Evolutionary conservation across 345 rosid species (phyloP), one percentile per base, ranked within the genome.

Genomic region (Populus davidiana): DNA sequence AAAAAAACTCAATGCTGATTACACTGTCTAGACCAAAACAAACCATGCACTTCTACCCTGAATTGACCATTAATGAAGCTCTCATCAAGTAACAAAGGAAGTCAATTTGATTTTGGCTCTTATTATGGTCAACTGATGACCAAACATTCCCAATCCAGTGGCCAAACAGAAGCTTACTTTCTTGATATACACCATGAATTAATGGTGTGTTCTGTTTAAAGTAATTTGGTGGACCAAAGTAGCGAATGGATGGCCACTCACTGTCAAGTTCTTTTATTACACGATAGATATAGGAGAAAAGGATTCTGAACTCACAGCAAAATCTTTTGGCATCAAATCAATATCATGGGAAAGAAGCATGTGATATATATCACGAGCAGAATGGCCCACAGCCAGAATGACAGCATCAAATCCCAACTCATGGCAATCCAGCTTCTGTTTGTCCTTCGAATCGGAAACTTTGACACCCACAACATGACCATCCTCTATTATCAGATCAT

Each of bases 381-480:
- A 95, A 86, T 95, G 99, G 76, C 98, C 99, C 73, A 92, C 96
- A 50, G 98, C 99, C 73, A 95, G 90, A 80, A 95, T 81, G 67
- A 92, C 93, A 10, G 97, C 92, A 83, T 93, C 99, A 82, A 71
- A 90, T 18, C 73, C 87, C 82, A 86, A 74, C 73, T 82, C 77
- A 81, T 84, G 80, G 74, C 82, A 69, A 78, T 80, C 83, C 66
- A 69, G 77, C 70, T 61, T 79, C 82, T 79, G 74, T 52, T 77
- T 72, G 63, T 89, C 79, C 56, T 85, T 80, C 79, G 94, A 88
- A 78, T 86, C 86, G 61, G 96, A 90, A 77, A 90, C 86, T 79
- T 79, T 86, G 74, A 95, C 89, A 41, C 99, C 99, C 56, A 89
- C 87, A 49, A 91, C 92, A 78, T 74, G 86, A 68, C 83, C 87